phyloP scores from a whole-genome alignment of 805 yeast genomes.

The Schwanniomyces pseudopolymorphus region DNA sequence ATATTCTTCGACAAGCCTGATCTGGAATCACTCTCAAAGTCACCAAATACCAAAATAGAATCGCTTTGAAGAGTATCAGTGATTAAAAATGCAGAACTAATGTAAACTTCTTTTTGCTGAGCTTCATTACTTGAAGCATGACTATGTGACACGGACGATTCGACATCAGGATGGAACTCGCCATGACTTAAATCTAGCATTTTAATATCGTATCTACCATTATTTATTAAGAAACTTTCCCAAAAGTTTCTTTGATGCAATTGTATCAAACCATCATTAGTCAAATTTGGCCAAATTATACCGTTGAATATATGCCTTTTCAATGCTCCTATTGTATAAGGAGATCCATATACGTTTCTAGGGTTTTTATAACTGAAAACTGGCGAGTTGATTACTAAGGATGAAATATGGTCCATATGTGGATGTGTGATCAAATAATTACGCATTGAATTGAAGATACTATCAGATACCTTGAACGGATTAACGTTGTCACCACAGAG shows the following conservation, averaged over 20 bases:
- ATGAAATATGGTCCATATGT: conserved; percentile 78
- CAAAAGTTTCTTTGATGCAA: conserved; percentile 16
- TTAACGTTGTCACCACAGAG: conserved; percentile 11
- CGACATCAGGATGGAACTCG: background rate
- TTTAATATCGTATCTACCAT: background rate
- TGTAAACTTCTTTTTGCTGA: background rate
- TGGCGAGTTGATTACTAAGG: conserved; percentile 72
- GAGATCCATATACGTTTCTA: conserved; percentile 54
- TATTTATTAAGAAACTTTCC: conserved; percentile 13
- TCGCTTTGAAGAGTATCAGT: conserved; percentile 29
- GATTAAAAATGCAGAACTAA: conserved; percentile 57
- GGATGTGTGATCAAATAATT: conserved; percentile 71
- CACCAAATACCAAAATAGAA: conserved; percentile 72
- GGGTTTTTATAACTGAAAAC: conserved; percentile 29
- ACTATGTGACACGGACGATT: background rate
- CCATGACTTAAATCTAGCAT: conserved; percentile 10
- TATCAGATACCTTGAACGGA: conserved; percentile 27
- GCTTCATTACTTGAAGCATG: background rate
- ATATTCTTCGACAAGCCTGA: conserved; percentile 39
- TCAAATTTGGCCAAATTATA: conserved; percentile 75
- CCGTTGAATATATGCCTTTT: conserved; percentile 67
- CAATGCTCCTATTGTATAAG: conserved; percentile 52
- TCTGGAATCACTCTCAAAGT: conserved; percentile 66
- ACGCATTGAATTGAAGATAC: conserved; percentile 35
- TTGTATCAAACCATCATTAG: conserved; percentile 26